phyloP scores from a whole-genome alignment of 23 red algal genomes.

The Gracilaria vermiculophylla region DNA sequence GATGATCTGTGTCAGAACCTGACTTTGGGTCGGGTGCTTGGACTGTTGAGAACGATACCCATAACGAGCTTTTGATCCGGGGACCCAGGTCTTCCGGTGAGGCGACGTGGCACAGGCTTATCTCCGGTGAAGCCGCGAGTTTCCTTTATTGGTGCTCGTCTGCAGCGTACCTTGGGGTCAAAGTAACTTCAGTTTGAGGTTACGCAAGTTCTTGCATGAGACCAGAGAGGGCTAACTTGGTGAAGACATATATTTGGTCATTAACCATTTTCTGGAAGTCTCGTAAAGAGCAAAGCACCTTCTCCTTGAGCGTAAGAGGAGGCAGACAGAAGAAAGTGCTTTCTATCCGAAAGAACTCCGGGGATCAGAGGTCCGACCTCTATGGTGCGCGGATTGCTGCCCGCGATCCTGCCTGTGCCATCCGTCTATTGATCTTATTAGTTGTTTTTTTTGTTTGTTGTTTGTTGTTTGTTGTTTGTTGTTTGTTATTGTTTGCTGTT shows the following conservation, averaged over 20 bases:
- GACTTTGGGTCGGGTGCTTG: not conserved
- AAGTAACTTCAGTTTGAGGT: slow-evolving; percentile 3
- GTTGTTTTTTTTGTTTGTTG: not conserved
- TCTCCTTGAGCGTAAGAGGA: not conserved
- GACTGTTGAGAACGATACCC: not conserved
- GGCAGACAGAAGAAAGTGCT: slow-evolving; percentile 23
- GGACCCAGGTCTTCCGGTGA: not conserved
- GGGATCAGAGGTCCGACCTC: not conserved
- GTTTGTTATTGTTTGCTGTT: not conserved
- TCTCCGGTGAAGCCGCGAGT: slow-evolving; percentile 7
- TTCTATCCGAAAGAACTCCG: slow-evolving; percentile 16
- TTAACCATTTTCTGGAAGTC: slow-evolving; percentile 26
- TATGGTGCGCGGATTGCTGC: not conserved
- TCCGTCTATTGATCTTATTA: not conserved
- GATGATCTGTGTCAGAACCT: not conserved
- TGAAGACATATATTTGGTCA: slow-evolving; percentile 27
- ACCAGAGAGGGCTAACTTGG: not conserved
- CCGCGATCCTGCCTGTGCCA: not conserved
- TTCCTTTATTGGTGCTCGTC: not conserved
- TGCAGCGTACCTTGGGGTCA: not conserved
- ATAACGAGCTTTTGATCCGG: slow-evolving; percentile 19
- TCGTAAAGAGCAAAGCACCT: slow-evolving; percentile 22
- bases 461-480: not conserved
- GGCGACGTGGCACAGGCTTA: slow-evolving; percentile 5
- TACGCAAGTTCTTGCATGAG: slow-evolving; percentile 5